Percentiles rank a stretch among this genome's conserved stretches.
phyloP scores from a whole-genome alignment of 768 basidiomycete genomes.

The Termitomyces sp. region DNA sequence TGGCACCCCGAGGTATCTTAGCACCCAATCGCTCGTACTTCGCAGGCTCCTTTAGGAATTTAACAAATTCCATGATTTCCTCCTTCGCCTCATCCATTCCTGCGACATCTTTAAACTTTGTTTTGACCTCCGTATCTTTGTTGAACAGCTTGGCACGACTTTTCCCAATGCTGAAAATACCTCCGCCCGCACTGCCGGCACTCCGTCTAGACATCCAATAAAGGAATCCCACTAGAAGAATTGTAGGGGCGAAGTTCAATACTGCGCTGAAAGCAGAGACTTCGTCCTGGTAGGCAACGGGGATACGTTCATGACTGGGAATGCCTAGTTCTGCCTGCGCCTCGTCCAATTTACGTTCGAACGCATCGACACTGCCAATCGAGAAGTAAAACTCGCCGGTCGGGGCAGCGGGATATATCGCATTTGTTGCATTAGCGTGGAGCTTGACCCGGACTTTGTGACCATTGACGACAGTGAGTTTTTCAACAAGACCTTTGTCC shows the following conservation, averaged over 20 bases:
- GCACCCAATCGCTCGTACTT: slow-evolving; percentile 96
- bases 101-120: slow-evolving; percentile 94
- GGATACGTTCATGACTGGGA: slow-evolving; percentile 88
- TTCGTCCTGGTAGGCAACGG: slow-evolving; percentile 96
- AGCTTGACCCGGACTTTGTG: slow-evolving; percentile 88
- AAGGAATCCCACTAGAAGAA: slow-evolving; percentile 86
- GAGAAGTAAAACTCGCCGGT: slow-evolving; percentile 86
- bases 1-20: slow-evolving; percentile 94
- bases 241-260: slow-evolving; percentile 91
- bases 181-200: slow-evolving; percentile 64
- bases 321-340: slow-evolving; percentile 92
- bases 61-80: slow-evolving; percentile 99
- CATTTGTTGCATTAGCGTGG: slow-evolving; percentile 82
- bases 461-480: slow-evolving; percentile 87
- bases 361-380: slow-evolving; percentile 94
- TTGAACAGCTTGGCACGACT: slow-evolving; percentile 93
- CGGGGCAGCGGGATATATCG: slow-evolving; percentile 62
- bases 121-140: slow-evolving; percentile 91
- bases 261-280: slow-evolving; percentile 77
- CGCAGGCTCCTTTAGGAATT: slow-evolving; percentile 93
- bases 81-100: slow-evolving; percentile 99
- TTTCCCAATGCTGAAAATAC: slow-evolving; percentile 97
- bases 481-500: slow-evolving; percentile 93
- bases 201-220: slow-evolving; percentile 83
- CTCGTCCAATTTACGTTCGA: slow-evolving; percentile 92